A percentile compares a stretch with the other conserved stretches of the same genome.
phyloP scores from a whole-genome alignment of 1,284 basidiomycete genomes.

The Rhodotorula sp. region DNA sequence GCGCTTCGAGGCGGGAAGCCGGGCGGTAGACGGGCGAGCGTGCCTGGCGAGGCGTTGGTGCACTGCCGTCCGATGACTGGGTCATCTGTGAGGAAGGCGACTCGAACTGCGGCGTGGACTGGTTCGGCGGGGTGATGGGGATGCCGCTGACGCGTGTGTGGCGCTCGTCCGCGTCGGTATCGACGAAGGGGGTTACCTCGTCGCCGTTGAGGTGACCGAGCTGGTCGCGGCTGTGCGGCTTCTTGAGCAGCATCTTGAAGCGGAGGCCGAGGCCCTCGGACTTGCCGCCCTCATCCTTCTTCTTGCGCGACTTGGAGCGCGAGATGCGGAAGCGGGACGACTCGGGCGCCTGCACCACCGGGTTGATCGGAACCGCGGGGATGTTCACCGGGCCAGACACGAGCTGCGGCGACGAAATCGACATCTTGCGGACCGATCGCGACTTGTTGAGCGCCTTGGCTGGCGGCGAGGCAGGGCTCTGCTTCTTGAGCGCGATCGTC shows the following conservation, averaged over 20 bases:
- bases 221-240: conserved; percentile 23
- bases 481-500: conserved; percentile 40
- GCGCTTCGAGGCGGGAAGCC: background rate
- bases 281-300: conserved; percentile 9
- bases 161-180: background rate
- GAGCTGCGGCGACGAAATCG: conserved; percentile 34
- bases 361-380: conserved; percentile 33
- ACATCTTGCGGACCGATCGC: conserved; percentile 27
- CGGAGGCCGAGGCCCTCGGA: conserved; percentile 8
- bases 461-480: conserved; percentile 2
- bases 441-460: conserved; percentile 1
- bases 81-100: conserved; percentile 1
- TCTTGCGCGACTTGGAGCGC: background rate
- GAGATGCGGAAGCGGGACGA: background rate
- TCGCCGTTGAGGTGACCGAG: conserved; percentile 38
- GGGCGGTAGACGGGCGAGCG: background rate
- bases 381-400: conserved; percentile 30
- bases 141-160: background rate
- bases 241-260: conserved; percentile 17
- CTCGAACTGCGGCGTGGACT: conserved; percentile 1
- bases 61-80: background rate
- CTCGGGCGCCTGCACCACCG: background rate
- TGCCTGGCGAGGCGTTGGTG: background rate
- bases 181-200: conserved; percentile 36
- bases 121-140: conserved; percentile 31